Evolutionary conservation across 2,329 filamentous ascomycete species (phyloP).

Genomic region (Penicillium sp.): DNA sequence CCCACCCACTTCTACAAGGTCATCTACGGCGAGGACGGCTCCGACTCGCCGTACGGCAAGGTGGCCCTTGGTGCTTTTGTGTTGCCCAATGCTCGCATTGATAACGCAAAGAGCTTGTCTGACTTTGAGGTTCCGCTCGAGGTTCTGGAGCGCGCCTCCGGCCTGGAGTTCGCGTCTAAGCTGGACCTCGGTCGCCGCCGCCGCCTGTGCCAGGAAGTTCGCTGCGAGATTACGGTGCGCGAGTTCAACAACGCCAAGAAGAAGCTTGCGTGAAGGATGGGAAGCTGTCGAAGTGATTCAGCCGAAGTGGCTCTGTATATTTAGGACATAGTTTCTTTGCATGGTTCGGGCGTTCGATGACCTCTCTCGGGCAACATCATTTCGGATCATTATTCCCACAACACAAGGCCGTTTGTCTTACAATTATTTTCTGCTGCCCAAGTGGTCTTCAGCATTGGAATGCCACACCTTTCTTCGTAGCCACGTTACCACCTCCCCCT

Average conservation of each 20-base stretch:
- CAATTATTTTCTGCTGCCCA: neutral
- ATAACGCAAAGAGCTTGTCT: constrained; percentile 77
- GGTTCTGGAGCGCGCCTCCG: constrained; percentile 84
- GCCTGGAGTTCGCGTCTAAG: constrained; percentile 82
- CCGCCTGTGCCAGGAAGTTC: constrained; percentile 79
- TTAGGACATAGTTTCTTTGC: constrained; percentile 20
- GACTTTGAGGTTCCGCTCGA: constrained; percentile 96
- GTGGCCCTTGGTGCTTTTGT: constrained; percentile 94
- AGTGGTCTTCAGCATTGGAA: constrained; percentile 65
- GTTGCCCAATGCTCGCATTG: constrained; percentile 82
- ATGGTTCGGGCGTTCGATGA: constrained; percentile 24
- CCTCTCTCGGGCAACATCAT: constrained; percentile 11
- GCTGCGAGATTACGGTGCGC: constrained; percentile 74
- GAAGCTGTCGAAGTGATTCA: neutral
- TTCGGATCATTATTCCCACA: constrained; percentile 8
- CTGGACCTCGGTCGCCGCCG: constrained; percentile 69
- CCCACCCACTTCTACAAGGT: constrained; percentile 99
- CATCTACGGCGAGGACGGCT: constrained; percentile 86
- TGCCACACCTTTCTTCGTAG: constrained; percentile 70
- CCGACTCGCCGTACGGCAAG: constrained; percentile 54
- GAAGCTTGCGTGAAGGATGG: constrained; percentile 12
- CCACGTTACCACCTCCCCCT: constrained; percentile 74
- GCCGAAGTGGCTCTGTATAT: constrained; percentile 18
- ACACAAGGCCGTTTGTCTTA: neutral
- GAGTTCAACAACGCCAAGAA: constrained; percentile 65